Base-by-base conservation (phyloP, 352 stramenopile species). In the Hyaloperonospora brassicae region DNA sequence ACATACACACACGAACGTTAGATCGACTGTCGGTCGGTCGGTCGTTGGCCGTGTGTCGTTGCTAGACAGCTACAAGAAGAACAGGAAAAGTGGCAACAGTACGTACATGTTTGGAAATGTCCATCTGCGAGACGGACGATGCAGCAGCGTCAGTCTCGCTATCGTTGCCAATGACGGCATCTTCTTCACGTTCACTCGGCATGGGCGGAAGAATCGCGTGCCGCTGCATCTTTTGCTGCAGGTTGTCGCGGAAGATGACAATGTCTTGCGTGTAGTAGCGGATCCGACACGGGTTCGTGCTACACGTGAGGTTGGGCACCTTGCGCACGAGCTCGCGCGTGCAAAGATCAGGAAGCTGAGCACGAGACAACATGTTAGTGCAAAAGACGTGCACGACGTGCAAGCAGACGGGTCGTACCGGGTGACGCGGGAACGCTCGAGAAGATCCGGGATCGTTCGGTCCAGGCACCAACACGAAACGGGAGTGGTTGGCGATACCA, bases 221-320 rank as follows among this genome's bases (percentile, higher is more conserved):
- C 13, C 86, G 77, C 24, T 95, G 76, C 67, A 97, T 87, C 50
- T 97, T 95, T 65, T 90, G 79, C 34, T 97, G 81, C 12, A 97
- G 62, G 49, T 98, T 76, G 30, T 97, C 78, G 10, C 91, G 84
- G 62, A 96, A 97, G 12, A 98, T 76, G 6, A 98, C 83, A 35
- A 97, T 79, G 52, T 98, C 91, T 59, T 97, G 84, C 6, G 87
- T 95, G 70, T 93, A 98, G 54, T 92, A 87, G 14, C 89, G 84
- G 60, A 98, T 87, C 41, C 92, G 77, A 63, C 90, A 98, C 5
- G 93, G 93, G 55, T 98, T 98, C 11, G 76, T 97, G 22, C 73
- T 84, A 52, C 93, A 94, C 1, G 62, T 84, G 22, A 94, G 55
- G 47, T 93, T 86, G 4, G 84, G 81, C 35, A 92, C 71, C 44